Conservation (phyloP, 805 yeast genomes). For the Myxozyma nipponensis region DNA sequence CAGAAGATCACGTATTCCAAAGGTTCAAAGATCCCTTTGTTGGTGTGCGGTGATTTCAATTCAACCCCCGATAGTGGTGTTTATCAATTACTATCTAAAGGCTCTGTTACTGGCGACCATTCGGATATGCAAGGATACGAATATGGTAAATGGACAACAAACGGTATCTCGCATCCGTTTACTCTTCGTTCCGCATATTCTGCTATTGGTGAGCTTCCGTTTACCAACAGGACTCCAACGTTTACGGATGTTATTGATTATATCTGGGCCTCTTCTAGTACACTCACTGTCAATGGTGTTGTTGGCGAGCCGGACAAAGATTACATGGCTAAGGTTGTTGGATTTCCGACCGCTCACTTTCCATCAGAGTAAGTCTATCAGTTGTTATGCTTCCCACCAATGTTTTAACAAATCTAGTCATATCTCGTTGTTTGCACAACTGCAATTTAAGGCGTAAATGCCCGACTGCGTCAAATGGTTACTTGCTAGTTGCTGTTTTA, state of each 20-base stretch:
- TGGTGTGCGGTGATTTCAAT: conserved; percentile 94
- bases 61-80: conserved; percentile 86
- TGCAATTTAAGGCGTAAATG: conserved; percentile 14
- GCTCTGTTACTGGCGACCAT: conserved; percentile 64
- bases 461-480: too few species aligned
- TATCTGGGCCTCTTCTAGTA: conserved; percentile 84
- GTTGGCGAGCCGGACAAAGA: conserved; percentile 79
- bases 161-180: conserved; percentile 79
- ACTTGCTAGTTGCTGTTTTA: too few species aligned
- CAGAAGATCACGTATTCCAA: conserved; percentile 42
- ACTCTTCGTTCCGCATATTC: conserved; percentile 82
- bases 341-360: conserved; percentile 88
- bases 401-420: conserved; percentile 10
- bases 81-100: conserved; percentile 79
- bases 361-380: conserved; percentile 43
- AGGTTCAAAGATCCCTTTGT: conserved; percentile 58
- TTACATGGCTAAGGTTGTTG: conserved; percentile 72
- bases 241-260: conserved; percentile 93
- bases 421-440: conserved; percentile 20
- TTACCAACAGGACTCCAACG: conserved; percentile 90
- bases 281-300: conserved; percentile 78
- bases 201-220: conserved; percentile 81
- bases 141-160: conserved; percentile 86
- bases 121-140: conserved; percentile 78
- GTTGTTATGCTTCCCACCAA: neutral